Evolutionary conservation across 306 rosid genomes (phyloP), one percentile per base, ranked within the genome.

Genomic region (Boehmeria nivea): DNA sequence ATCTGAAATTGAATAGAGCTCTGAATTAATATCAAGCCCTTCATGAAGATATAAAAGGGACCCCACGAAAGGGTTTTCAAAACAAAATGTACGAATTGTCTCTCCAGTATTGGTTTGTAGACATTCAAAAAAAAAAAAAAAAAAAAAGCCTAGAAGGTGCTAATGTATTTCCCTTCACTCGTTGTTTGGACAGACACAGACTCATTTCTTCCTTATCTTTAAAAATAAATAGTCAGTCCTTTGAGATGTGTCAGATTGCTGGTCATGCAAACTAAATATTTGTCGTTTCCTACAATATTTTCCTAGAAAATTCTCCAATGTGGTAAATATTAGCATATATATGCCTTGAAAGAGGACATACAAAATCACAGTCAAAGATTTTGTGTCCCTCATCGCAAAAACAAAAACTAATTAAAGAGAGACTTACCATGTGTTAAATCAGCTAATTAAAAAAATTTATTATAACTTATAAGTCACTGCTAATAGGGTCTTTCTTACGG

Each of bases 141-240:
- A n/a, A 40, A 3, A 40, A 43, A 64, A 17, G 24, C 54, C 54
- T 64, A 64, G 69, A 64, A 52, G 26, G 69, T 31, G 68, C 47
- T 26, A 26, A 24, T 64, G 53, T 37, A 49, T 67, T 63, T 72
- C 67, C 64, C 60, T 60, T 42, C 48, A 60, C 40, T 60, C 58
- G 67, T 57, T 69, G 76, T 76, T 3, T 40, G 45, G 45, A 77
- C 81, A 67, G n/a, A n/a, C 84, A 61, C 19, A 51, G 52, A 59
- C 69, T 78, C 64, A 57, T 65, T 69, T 72, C 43, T 67, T 11
- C 62, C 72, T 72, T 78, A 76, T 71, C 80, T 72, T 13, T 6
- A 57, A 38, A 58, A 50, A 40, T 20, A 42, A 26, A 24, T 21
- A 56, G 22, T 31, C 45, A 45, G 39, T 65, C 19, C 12, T 20